phyloP scores from a whole-genome alignment of 1,139 yeast species.

The Pichia terricola region DNA sequence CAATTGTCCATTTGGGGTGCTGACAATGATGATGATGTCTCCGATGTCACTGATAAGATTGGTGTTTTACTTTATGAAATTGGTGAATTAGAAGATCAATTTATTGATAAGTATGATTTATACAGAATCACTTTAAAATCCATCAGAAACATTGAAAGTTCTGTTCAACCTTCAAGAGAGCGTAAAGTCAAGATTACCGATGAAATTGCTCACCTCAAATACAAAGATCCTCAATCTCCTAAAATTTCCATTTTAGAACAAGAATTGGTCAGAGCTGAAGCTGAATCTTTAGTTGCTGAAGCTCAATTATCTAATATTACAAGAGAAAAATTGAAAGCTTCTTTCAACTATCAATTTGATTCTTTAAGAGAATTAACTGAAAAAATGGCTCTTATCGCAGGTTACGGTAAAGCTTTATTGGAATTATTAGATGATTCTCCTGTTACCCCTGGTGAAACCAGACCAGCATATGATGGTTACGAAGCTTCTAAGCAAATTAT shows the following conservation, averaged over 20 bases:
- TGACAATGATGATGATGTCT: slow-evolving; percentile 93
- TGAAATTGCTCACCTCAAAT: slow-evolving; percentile 93
- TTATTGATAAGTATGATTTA: slow-evolving; percentile 95
- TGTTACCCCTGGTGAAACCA: slow-evolving; percentile 98
- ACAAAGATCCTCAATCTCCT: slow-evolving; percentile 97
- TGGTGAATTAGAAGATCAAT: slow-evolving; percentile 96
- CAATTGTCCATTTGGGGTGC: slow-evolving; percentile 97
- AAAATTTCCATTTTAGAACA: slow-evolving; percentile 92
- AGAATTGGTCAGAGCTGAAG: slow-evolving; percentile 97
- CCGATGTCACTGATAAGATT: slow-evolving; percentile 93
- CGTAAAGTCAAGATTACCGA: slow-evolving; percentile 96
- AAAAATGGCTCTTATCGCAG: slow-evolving; percentile 93
- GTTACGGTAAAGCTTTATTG: slow-evolving; percentile 94
- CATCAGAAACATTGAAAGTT: slow-evolving; percentile 91
- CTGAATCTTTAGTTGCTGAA: slow-evolving; percentile 97
- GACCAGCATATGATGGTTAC: slow-evolving; percentile 97
- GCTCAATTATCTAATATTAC: slow-evolving; percentile 97
- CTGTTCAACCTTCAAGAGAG: slow-evolving; percentile 97
- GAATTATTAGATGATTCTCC: slow-evolving; percentile 95
- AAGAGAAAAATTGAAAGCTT: slow-evolving; percentile 94
- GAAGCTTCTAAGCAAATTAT: slow-evolving; percentile 97
- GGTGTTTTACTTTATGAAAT: slow-evolving; percentile 94
- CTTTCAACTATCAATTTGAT: slow-evolving; percentile 94
- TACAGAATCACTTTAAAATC: slow-evolving; percentile 94
- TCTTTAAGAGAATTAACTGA: slow-evolving; percentile 94